Evolutionary conservation across 768 basidiomycete species (phyloP), one percentile per base, ranked within the genome.

Genomic region (Thelephora aurantiotincta): DNA sequence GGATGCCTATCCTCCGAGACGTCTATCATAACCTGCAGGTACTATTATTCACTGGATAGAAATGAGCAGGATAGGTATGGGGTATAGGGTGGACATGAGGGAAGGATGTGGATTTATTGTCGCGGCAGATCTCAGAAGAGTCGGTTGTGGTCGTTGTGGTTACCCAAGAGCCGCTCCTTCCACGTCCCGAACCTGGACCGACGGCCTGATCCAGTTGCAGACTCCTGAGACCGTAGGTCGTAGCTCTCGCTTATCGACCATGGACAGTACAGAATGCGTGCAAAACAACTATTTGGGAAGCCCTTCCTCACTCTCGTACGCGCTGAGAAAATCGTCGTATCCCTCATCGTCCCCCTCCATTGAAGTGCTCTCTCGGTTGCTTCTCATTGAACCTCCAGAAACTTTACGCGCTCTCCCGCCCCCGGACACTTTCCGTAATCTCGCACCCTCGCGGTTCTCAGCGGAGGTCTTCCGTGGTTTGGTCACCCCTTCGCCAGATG

Each of bases 261-360:
- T n/a, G n/a, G n/a, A n/a, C n/a, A n/a, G n/a, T n/a, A 20, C 44
- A 44, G 11, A 46, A 30, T 34, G 19, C 16, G 48, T 26, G 41
- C 26, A 33, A 43, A 44, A 44, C 50, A 48, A 33, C 5, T 44
- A 48, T 4, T 4, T 18, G 16, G 12, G 23, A 35, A 2, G 46
- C 19, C 35, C 18, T 47, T 78, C 80, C 57, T 85, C 83, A 56
- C 84, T 85, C 64, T 87, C 84, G 55, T 88, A 88, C 16, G 84
- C 84, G 58, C 80, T 85, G 50, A 88, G 61, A 47, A 88, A 57
- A 11, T 86, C 85, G 54, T 80, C 82, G 47, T 85, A 86, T 3
- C 81, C 75, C 47, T 72, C 71, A 53, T 87, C 85, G 50, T 86
- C 84, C 3, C 85, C 83, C 50, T 86, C 82, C 46, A 81, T 80